Percentiles rank a stretch among this genome's conserved stretches.
These are phyloP conservation scores for Ustilago sp. DNA, from an alignment of 1,284 basidiomycete genomes.

Conservation along the genomic window DNA sequence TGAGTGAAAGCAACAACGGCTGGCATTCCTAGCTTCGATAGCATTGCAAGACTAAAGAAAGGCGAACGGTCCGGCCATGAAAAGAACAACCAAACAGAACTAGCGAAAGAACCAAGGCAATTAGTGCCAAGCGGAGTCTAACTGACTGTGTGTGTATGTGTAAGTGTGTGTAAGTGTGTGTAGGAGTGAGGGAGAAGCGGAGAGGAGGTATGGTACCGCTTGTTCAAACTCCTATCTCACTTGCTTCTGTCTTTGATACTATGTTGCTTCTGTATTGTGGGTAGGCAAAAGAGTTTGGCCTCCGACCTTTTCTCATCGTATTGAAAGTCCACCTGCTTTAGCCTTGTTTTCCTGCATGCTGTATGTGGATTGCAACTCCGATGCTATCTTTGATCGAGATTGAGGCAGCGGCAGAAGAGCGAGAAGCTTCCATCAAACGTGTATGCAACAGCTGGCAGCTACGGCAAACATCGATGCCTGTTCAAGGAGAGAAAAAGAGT, in stretches of 20 bases:
- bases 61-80: background rate
- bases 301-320: constrained; percentile 12
- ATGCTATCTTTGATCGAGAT: background rate
- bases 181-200: background rate
- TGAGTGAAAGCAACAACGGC: background rate
- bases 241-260: background rate
- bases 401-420: background rate
- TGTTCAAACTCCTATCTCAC: constrained; percentile 3
- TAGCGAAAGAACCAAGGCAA: background rate
- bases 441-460: background rate
- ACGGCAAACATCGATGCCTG: background rate
- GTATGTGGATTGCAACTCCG: constrained; percentile 4
- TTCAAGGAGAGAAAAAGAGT: background rate
- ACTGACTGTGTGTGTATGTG: too few species aligned
- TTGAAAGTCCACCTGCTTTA: constrained; percentile 22
- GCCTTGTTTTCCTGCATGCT: constrained; percentile 26
- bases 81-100: background rate
- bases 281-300: constrained; percentile 2
- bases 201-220: constrained; percentile 1
- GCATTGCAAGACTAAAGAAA: too few species aligned
- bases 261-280: background rate
- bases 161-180: background rate
- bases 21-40: background rate
- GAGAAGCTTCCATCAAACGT: background rate
- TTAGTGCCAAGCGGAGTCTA: background rate